phyloP scores from a whole-genome alignment of 805 yeast genomes.

The Komagataella ulmi region DNA sequence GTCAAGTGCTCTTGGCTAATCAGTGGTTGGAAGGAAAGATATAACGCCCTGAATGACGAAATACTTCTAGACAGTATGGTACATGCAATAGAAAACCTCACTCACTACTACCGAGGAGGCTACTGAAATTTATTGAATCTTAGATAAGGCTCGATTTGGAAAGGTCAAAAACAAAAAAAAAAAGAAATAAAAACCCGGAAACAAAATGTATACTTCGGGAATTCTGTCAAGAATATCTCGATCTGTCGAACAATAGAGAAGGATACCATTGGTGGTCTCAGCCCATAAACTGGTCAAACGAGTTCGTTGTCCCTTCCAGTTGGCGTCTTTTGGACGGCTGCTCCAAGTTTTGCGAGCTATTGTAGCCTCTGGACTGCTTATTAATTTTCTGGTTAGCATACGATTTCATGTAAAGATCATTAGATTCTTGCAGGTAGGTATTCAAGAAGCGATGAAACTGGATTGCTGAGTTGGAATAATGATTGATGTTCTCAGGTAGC shows the following conservation, averaged over 20 bases:
- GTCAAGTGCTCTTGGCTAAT: background rate
- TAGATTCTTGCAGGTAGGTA: slow-evolving; percentile 3
- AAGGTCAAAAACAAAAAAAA: no score
- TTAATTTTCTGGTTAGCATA: slow-evolving; percentile 3
- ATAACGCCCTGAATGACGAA: background rate
- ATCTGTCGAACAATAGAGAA: no score
- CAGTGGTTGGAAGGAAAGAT: background rate
- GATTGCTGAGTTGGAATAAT: background rate
- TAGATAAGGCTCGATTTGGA: no score
- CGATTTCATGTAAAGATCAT: slow-evolving; percentile 3
- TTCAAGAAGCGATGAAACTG: slow-evolving; percentile 1
- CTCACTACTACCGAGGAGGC: no score
- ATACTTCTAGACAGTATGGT: no score
- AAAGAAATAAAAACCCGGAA: no score
- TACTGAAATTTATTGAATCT: no score
- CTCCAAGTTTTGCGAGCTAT: background rate
- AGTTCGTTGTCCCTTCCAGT: background rate
- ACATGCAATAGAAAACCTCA: no score
- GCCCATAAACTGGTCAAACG: background rate
- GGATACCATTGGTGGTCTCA: background rate
- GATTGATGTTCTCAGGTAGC: background rate
- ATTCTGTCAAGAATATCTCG: background rate
- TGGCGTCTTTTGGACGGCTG: background rate
- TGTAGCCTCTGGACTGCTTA: slow-evolving; percentile 1
- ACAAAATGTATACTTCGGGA: no score